Conservation (phyloP, 2,329 filamentous ascomycete genomes). For the Periconia digitata region DNA sequence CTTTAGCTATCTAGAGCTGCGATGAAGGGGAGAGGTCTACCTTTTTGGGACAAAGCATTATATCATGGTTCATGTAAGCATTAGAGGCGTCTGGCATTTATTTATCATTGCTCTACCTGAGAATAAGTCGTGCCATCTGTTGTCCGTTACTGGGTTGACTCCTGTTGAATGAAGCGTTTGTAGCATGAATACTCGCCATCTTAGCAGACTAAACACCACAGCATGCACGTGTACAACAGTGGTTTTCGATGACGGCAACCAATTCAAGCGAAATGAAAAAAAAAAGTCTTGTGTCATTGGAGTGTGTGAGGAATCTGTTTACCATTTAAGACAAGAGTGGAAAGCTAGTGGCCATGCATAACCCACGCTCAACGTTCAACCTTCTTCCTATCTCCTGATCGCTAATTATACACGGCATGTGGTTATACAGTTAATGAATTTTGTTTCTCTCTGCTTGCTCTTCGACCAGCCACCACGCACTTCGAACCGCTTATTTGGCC, state of each 20-base stretch:
- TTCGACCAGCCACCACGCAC: constrained; percentile 3
- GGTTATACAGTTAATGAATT: constrained; percentile 8
- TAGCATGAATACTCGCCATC: no score
- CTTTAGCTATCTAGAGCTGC: background rate
- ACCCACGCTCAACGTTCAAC: constrained; percentile 21
- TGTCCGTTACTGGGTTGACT: no score
- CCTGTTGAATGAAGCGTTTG: no score
- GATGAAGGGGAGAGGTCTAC: background rate
- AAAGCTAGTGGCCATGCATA: constrained; percentile 23
- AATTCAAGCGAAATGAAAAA: background rate
- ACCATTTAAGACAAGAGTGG: constrained; percentile 36
- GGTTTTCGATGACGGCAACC: no score
- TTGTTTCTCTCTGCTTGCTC: constrained; percentile 11
- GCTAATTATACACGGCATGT: constrained; percentile 27
- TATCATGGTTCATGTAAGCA: background rate
- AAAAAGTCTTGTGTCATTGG: constrained; percentile 11
- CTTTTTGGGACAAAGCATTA: background rate
- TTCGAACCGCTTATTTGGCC: constrained; percentile 10
- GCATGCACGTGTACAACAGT: no score
- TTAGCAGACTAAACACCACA: no score
- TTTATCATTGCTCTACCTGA: background rate
- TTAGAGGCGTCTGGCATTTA: background rate
- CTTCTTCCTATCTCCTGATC: constrained; percentile 4
- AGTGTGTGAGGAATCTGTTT: constrained; percentile 7
- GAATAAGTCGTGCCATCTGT: no score